These are phyloP conservation scores for Albugo laibachii DNA, from an alignment of 352 stramenopile species.

Conservation along the genomic window DNA sequence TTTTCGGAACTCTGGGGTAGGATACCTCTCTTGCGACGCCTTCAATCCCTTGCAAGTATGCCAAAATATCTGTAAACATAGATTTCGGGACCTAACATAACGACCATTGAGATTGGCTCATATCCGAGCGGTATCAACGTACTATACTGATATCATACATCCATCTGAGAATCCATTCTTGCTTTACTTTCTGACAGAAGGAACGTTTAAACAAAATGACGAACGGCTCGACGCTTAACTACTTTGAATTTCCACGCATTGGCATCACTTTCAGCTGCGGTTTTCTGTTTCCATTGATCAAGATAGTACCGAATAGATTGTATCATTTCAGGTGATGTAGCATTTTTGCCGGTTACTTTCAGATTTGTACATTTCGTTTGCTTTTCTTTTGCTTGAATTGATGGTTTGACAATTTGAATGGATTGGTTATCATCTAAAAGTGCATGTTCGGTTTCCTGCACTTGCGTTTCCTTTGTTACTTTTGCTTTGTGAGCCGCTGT, in stretches of 20 bases:
- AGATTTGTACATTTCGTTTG: background rate
- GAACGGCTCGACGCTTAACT: background rate
- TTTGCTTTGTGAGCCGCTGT: conserved; percentile 10
- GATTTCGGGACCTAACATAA: conserved; percentile 23
- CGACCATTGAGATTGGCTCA: background rate
- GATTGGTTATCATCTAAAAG: conserved; percentile 51
- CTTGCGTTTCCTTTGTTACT: conserved; percentile 7
- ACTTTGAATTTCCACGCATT: conserved; percentile 73
- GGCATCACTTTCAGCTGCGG: conserved; percentile 28
- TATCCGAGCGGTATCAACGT: background rate
- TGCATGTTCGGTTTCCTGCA: conserved; percentile 21
- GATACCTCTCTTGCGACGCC: conserved; percentile 31
- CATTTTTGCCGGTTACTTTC: conserved; percentile 26
- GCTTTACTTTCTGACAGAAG: conserved; percentile 47
- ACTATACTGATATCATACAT: conserved; percentile 66
- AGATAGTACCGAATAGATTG: conserved; percentile 68
- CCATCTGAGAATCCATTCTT: conserved; percentile 62
- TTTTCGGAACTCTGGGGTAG: background rate
- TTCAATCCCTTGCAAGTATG: conserved; percentile 55
- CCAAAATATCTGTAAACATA: conserved; percentile 52
- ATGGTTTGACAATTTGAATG: background rate
- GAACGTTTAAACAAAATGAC: background rate
- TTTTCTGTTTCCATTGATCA: conserved; percentile 42
- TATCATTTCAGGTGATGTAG: conserved; percentile 58
- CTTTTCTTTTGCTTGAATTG: background rate